Base-by-base conservation (phyloP, 2,329 filamentous ascomycete genomes). In the Pseudodiploospora longispora region DNA sequence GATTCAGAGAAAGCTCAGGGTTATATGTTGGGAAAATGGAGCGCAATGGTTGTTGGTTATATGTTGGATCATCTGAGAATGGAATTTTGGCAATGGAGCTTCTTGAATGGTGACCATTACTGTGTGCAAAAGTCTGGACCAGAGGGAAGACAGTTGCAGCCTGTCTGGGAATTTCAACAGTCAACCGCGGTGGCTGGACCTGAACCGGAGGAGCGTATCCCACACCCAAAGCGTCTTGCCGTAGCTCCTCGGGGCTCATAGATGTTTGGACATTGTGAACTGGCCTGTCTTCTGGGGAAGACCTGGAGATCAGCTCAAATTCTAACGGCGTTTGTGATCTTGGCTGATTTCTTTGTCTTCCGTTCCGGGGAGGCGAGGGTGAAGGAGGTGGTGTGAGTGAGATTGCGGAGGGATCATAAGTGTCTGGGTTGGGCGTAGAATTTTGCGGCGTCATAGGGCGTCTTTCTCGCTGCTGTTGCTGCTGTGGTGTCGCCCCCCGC, bases 1-100 rank as follows among this genome's bases (percentile, higher is more conserved):
- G 76, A 44, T 79, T 71, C 3, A 87, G 72, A 5, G 83, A 71
- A 27, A 87, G 59, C 1, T 74, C 74, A 3, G 80, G 82, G 55
- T 90, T 81, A 58, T 88, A 89, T 30, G 76, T 73, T 6, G 85
- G 85, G 54, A 90, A 90, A 54, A 90, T 88, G 27, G 85, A 89
- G 30, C 77, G 75, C 54, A 85, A 72, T 0, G 61, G 53, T 47
- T 50, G 60, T 41, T 58, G 59, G 37, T 59, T 49, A 27, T 56
- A 52, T 4, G 56, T 47, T 1, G 59, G 38, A 6, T 63, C 60
- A 27, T 68, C 65, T 55, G 57, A 4, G 73, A 55, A 36, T 10
- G 74, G 76, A 27, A 67, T 62, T 52, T 81, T 80, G 41, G 75
- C 73, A 51, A 80, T 79, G 19, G 76, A 82, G 57, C 64, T 75